Evolutionary conservation across 169 alveolate species (phyloP).

Genomic region (Blepharisma undulans): DNA sequence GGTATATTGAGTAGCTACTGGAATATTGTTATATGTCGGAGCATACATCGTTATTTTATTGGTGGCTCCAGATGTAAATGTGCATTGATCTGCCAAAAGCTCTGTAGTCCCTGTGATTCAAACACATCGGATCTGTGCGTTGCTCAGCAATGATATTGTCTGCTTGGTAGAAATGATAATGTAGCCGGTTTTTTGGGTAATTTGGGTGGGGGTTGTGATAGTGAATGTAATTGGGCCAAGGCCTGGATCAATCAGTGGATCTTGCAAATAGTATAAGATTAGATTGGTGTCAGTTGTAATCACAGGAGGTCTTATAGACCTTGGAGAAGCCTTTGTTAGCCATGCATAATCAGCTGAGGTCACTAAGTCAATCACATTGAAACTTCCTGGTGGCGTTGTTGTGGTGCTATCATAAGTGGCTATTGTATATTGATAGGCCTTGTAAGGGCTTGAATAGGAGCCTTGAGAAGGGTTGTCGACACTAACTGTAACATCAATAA

Average conservation of each 20-base stretch:
- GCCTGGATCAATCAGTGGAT: not conserved
- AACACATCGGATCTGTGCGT: conserved; percentile 22
- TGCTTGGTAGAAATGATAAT: not conserved
- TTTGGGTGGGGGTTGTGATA: not conserved
- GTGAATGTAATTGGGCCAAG: conserved; percentile 21
- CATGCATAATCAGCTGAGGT: not conserved
- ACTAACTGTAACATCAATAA: not conserved
- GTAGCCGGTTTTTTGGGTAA: conserved; percentile 10
- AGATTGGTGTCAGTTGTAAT: not conserved
- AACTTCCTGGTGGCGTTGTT: not conserved
- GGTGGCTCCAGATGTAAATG: not conserved
- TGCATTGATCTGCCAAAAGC: conserved; percentile 3
- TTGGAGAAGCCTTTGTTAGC: not conserved
- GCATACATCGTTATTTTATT: conserved; percentile 4
- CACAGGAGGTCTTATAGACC: conserved; percentile 1
- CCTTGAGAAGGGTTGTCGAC: conserved; percentile 12
- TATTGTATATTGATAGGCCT: not conserved
- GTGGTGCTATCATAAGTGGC: not conserved
- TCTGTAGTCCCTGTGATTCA: conserved; percentile 15
- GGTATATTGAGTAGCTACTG: not conserved
- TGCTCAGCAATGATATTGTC: conserved; percentile 8
- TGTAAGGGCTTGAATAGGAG: not conserved
- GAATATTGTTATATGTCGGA: conserved; percentile 17
- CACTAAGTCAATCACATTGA: not conserved
- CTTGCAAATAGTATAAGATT: not conserved